Evolutionary conservation across 2,329 filamentous ascomycete species (phyloP).

Genomic region (Hypocreales sp.): DNA sequence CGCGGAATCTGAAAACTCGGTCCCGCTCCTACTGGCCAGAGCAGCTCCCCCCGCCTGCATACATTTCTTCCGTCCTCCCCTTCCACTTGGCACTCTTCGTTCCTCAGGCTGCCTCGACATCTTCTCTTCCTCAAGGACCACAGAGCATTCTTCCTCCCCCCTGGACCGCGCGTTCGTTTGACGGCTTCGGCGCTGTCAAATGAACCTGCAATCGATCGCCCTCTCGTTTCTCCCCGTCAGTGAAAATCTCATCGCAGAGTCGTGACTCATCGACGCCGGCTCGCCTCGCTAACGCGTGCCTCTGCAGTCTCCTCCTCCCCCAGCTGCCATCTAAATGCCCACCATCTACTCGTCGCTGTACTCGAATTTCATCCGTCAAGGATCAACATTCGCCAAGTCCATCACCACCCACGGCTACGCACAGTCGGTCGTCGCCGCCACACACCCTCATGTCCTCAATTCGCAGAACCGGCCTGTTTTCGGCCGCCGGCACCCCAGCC

Average conservation of each 20-base stretch:
- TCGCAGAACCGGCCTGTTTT: conserved; percentile 52
- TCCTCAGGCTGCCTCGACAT: too few relatives aligned
- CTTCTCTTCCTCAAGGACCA: conserved; percentile 5
- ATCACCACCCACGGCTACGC: conserved; percentile 96
- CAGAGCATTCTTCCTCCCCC: conserved; percentile 9
- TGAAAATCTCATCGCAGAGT: conserved; percentile 1
- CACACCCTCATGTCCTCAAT: conserved; percentile 64
- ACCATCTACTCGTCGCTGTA: conserved; percentile 53
- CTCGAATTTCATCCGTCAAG: conserved; percentile 85
- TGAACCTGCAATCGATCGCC: conserved; percentile 79
- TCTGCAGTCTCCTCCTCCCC: conserved; percentile 35
- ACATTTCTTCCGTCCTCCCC: too few relatives aligned
- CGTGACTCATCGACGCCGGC: conserved; percentile 1
- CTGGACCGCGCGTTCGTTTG: conserved; percentile 74
- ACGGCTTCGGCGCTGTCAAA: conserved; percentile 77
- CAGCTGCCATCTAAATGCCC: conserved; percentile 79
- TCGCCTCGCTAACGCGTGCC: neutral
- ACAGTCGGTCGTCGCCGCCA: conserved; percentile 90
- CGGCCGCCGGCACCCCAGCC: conserved; percentile 39
- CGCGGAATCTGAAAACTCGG: too few relatives aligned
- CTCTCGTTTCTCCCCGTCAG: conserved; percentile 49
- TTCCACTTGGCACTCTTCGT: too few relatives aligned
- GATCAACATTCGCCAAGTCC: conserved; percentile 71
- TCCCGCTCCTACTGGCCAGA: too few relatives aligned
- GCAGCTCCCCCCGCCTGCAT: too few relatives aligned